phyloP scores from a whole-genome alignment of 1,284 basidiomycete genomes.

The Phellinidium pouzarii region DNA sequence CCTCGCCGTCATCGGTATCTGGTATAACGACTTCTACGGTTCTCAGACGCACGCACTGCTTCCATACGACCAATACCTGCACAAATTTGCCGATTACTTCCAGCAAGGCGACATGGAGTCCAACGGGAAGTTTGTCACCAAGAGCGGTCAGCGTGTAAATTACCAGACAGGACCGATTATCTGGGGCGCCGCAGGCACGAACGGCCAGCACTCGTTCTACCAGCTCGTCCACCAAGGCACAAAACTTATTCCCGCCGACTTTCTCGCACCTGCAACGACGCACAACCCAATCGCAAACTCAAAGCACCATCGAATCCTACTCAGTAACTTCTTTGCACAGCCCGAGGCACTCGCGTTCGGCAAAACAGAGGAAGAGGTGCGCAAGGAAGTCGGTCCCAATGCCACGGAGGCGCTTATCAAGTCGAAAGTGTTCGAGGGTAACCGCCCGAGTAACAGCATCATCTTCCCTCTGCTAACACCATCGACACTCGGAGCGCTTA shows the following conservation, averaged over 20 bases:
- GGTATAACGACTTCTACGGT: constrained; percentile 98
- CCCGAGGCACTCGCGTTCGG: constrained; percentile 97
- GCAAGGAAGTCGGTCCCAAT: constrained; percentile 67
- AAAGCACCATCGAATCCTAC: constrained; percentile 94
- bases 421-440: constrained; percentile 97
- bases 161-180: constrained; percentile 99
- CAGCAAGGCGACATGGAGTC: constrained; percentile 99
- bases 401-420: constrained; percentile 85
- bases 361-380: constrained; percentile 88
- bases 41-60: constrained; percentile 92
- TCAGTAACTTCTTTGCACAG: constrained; percentile 98
- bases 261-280: constrained; percentile 90
- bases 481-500: constrained; percentile 77
- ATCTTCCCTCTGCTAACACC: constrained; percentile 92
- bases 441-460: constrained; percentile 95
- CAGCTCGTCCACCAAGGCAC: constrained; percentile 96
- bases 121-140: constrained; percentile 96
- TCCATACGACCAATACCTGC: constrained; percentile 97
- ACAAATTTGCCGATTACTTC: constrained; percentile 99
- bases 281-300: constrained; percentile 85
- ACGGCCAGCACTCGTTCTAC: constrained; percentile 99
- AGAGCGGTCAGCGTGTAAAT: constrained; percentile 84
- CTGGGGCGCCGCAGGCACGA: constrained; percentile 97
- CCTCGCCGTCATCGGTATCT: constrained; percentile 88
- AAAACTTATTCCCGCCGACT: constrained; percentile 90